Percentiles rank a stretch among this genome's conserved stretches.
Evolutionary conservation across 805 yeast species (phyloP).

Genomic region (Schizosaccharomyces cryophilus): DNA sequence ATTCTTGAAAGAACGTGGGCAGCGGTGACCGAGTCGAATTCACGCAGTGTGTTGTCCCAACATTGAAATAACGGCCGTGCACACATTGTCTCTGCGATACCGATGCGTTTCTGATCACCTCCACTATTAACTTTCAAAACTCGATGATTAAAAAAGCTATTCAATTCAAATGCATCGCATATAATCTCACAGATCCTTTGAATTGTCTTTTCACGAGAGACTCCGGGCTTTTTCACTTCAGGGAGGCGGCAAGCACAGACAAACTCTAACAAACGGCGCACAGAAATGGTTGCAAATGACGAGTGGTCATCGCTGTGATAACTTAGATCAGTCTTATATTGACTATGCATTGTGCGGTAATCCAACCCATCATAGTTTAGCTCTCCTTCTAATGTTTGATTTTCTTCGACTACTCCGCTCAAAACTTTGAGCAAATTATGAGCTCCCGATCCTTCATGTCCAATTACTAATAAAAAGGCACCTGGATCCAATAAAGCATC

Average conservation of each 20-base stretch:
- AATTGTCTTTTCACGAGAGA: constrained; percentile 27
- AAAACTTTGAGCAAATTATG: constrained; percentile 34
- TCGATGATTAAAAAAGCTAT: constrained; percentile 35
- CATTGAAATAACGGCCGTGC: constrained; percentile 16
- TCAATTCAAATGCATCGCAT: constrained; percentile 26
- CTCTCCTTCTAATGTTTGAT: constrained; percentile 22
- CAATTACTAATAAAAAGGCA: constrained; percentile 45
- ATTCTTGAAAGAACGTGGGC: constrained; percentile 35
- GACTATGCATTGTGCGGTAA: constrained; percentile 20
- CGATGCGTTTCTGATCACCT: constrained; percentile 22
- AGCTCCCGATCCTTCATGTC: constrained; percentile 53
- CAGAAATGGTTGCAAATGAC: constrained; percentile 39
- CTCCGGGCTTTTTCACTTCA: constrained; percentile 31
- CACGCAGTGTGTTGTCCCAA: constrained; percentile 51
- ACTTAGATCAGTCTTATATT: constrained; percentile 36
- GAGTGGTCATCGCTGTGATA: constrained; percentile 40
- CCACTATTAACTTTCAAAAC: constrained; percentile 33
- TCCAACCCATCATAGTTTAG: constrained; percentile 20
- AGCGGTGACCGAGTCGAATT: constrained; percentile 48
- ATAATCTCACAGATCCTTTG: constrained; percentile 23
- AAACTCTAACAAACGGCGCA: constrained; percentile 28
- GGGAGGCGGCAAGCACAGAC: constrained; percentile 29
- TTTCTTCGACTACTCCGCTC: constrained; percentile 33
- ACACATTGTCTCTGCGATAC: constrained; percentile 9
- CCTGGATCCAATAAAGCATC: constrained; percentile 39